A percentile compares a stretch with the other conserved stretches of the same genome.
Evolutionary conservation across 768 basidiomycete genomes (phyloP).

Genomic region (Boletus coccyginus): DNA sequence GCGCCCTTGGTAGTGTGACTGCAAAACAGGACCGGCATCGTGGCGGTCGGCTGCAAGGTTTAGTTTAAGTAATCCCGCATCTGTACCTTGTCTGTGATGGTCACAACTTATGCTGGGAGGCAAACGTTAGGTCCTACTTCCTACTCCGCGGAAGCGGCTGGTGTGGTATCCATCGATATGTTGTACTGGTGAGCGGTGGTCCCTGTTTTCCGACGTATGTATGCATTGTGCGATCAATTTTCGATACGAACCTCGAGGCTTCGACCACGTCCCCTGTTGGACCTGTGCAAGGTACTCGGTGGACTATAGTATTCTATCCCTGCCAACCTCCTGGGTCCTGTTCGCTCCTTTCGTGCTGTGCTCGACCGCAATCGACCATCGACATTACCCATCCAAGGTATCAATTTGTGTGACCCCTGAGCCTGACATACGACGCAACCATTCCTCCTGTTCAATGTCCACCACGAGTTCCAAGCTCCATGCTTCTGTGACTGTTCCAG

Average conservation of each 20-base stretch:
- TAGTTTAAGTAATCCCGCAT: too few relatives aligned
- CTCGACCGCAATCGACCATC: background rate
- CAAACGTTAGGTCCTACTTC: too few relatives aligned
- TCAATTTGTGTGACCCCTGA: background rate
- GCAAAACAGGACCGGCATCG: too few relatives aligned
- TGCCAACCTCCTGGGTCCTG: too few relatives aligned
- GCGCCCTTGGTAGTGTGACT: background rate
- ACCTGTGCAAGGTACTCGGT: too few relatives aligned
- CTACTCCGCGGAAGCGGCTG: too few relatives aligned
- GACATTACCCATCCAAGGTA: background rate
- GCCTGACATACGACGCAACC: too few relatives aligned
- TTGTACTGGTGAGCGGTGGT: background rate
- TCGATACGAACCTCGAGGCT: background rate
- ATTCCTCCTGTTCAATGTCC: background rate
- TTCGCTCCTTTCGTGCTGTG: background rate
- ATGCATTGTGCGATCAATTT: background rate
- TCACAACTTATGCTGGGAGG: background rate
- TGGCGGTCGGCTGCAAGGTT: too few relatives aligned
- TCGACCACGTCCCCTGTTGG: background rate
- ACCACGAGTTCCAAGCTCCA: background rate
- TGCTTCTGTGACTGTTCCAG: background rate
- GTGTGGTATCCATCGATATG: background rate
- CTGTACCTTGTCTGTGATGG: too few relatives aligned
- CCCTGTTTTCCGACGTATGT: background rate
- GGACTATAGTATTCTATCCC: too few relatives aligned